Evolutionary conservation across 768 basidiomycete species (phyloP), one percentile per base, ranked within the genome.

Genomic region (Amanita jacksonii): DNA sequence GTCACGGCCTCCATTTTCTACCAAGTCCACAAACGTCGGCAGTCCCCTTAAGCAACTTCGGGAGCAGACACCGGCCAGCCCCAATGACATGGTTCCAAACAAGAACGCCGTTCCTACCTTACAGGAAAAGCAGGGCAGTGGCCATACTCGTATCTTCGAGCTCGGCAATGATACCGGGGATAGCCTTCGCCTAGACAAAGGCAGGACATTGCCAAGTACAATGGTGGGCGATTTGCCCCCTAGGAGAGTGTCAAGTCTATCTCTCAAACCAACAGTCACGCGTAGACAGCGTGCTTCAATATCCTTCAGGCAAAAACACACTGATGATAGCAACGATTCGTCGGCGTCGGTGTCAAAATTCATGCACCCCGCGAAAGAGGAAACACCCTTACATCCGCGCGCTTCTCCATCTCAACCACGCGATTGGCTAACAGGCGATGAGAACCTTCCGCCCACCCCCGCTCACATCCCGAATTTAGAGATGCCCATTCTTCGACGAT

Each of bases 351-450:
- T 3, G 40, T 42, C 16, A 47, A 35, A 18, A 19, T 49, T n/a
- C 12, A 31, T 16, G 10, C 30, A 24, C 5, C n/a, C 28, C 1
- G 2, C 13, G 7, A 38, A 16, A 20, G 27, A 38, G 16, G 37
- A 37, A 9, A 24, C 6, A 15, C 25, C 36, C 19, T n/a, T 13
- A 25, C 36, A 5, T 20, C 37, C 37, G 10, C 36, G 15, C 43
- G 34, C 43, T 33, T 22, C 33, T 42, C 22, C 36, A 24, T 39
- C 62, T 52, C 52, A 62, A 57, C 55, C 66, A 61, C 37, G 49
- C 3, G 85, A 88, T 55, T 86, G 86, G 85, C 62, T 90, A 25
- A 86, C 87, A 13, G 86, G 86, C 7, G 73, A 74, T 34, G 62
- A 68, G 19, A 54, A 58, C 23, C 34, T 44, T 41, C 47, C 40